Evolutionary conservation across 306 rosid genomes (phyloP), one percentile per base, ranked within the genome.

Genomic region (Elaeagnus macrophylla): DNA sequence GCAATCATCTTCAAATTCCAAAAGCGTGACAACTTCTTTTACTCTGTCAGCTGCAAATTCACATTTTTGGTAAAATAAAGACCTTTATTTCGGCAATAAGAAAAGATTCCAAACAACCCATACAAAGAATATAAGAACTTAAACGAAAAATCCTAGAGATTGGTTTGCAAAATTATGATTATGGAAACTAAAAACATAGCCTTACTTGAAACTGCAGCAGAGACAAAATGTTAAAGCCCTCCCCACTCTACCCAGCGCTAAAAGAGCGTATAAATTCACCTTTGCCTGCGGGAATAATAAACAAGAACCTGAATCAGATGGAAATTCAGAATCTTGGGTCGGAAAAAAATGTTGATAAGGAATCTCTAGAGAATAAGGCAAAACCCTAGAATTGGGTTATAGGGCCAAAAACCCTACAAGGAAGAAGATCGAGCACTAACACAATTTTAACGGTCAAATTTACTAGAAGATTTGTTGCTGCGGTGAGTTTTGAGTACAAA

Each of bases 1-100:
- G 95, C 85, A 78, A 84, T 87, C 99, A 91, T 91, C 75, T 16
- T 48, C 67, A 54, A 10, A 12, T 58, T 58, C 35, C 59, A 38
- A 13, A 37, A 45, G 18, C 63, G 20, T 8, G 10, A 16, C 44
- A 6, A 53, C 5, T 7, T 35, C 48, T 37, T 17, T 39, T 51
- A 48, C 68, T 15, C 55, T 61, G 13, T 18, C 55, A 20, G 39
- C 15, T 14, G 53, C 37, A 64, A 46, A 59, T 39, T 52, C 65
- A 19, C 32, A 42, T 17, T 48, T 51, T 19, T 2, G 20, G 17
- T 25, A 56, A 4, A 50, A 17, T 38, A 51, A 41, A 37, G 17
- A 9, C 9, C 40, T 41, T 45, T 25, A 37, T 32, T 48, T 64
- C 11, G 48, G 14, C 2, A 54, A 15, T 46, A 11, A 48, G 50